These are phyloP conservation scores for Rubroboletus pulcherrimus DNA, from an alignment of 768 basidiomycete species.

Conservation along the genomic window DNA sequence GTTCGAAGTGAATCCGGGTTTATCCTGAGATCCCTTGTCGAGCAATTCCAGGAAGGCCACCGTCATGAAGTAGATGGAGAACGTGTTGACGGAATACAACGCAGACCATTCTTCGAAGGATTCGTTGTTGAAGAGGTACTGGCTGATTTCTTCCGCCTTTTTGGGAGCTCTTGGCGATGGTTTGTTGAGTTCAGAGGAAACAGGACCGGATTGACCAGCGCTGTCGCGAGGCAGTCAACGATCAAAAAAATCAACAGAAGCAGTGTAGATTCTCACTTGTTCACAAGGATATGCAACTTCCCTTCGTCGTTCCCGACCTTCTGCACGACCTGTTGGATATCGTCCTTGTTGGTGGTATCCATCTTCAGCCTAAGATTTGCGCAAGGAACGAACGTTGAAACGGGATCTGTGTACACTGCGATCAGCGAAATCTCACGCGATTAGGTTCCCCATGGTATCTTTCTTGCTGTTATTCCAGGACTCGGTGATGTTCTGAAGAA, in stretches of 20 bases:
- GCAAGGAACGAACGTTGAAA: not conserved
- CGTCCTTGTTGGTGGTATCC: conserved; percentile 69
- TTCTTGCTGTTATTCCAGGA: conserved; percentile 41
- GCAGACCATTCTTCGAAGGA: conserved; percentile 59
- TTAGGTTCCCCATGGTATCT: conserved; percentile 43
- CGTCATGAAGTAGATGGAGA: conserved; percentile 75
- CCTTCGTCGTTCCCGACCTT: conserved; percentile 43
- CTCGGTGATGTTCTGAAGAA: conserved; percentile 55
- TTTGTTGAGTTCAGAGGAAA: conserved; percentile 54
- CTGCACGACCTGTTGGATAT: conserved; percentile 55
- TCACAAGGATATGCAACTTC: conserved; percentile 73
- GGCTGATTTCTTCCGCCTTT: conserved; percentile 61
- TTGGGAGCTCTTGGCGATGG: conserved; percentile 55
- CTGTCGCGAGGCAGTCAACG: conserved; percentile 33
- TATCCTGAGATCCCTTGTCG: conserved; percentile 64
- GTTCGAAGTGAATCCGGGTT: conserved; percentile 52
- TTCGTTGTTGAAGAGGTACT: conserved; percentile 67
- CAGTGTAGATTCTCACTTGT: conserved; percentile 53
- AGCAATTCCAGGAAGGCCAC: conserved; percentile 74
- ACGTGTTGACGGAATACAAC: conserved; percentile 64
- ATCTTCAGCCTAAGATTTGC: conserved; percentile 48
- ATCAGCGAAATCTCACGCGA: conserved; percentile 48
- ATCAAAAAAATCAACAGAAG: not conserved
- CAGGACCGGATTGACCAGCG: conserved; percentile 72
- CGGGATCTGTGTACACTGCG: not conserved